These are phyloP conservation scores for Ogataea parapolymorpha DNA, from an alignment of 805 yeast species.

Conservation along the genomic window DNA sequence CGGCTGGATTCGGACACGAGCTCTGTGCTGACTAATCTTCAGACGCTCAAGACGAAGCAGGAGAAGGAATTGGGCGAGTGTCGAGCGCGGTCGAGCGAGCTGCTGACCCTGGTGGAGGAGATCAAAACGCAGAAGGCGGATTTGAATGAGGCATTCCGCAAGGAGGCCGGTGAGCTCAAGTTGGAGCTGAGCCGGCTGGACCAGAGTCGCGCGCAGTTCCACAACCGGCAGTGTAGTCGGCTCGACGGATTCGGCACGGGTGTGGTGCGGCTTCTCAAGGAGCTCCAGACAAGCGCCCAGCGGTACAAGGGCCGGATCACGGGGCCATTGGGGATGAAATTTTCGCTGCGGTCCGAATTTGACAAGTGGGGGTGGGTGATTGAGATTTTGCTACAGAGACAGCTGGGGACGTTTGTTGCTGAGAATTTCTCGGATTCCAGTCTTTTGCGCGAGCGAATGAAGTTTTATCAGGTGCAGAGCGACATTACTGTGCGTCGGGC, in stretches of 20 bases:
- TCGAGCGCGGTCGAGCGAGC: slow-evolving; percentile 18
- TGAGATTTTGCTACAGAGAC: slow-evolving; percentile 49
- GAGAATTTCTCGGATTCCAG: slow-evolving; percentile 57
- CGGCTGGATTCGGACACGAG: slow-evolving; percentile 42
- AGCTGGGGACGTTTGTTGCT: slow-evolving; percentile 65
- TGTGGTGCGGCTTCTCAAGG: slow-evolving; percentile 40
- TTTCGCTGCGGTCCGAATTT: slow-evolving; percentile 54
- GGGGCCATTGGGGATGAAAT: slow-evolving; percentile 75
- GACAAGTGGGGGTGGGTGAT: slow-evolving; percentile 57
- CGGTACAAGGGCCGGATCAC: slow-evolving; percentile 52
- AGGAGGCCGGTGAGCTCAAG: slow-evolving; percentile 13
- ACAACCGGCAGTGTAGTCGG: slow-evolving; percentile 31
- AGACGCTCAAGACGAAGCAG: slow-evolving; percentile 16
- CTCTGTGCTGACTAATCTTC: slow-evolving; percentile 38
- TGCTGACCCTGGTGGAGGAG: slow-evolving; percentile 6
- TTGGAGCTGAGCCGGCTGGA: slow-evolving; percentile 24
- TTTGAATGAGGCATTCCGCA: slow-evolving; percentile 8
- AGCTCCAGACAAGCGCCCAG: slow-evolving; percentile 34
- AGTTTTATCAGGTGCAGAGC: slow-evolving; percentile 30
- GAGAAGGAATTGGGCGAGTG: slow-evolving; percentile 10
- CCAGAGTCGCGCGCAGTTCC: slow-evolving; percentile 21
- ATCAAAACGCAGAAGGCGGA: slow-evolving; percentile 15
- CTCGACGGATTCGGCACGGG: slow-evolving; percentile 49
- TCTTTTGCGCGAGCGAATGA: slow-evolving; percentile 36
- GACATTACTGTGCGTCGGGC: slow-evolving; percentile 49